Base-by-base conservation (phyloP, 805 yeast species). In the Saccharomycopsis oosterbeekiorum region DNA sequence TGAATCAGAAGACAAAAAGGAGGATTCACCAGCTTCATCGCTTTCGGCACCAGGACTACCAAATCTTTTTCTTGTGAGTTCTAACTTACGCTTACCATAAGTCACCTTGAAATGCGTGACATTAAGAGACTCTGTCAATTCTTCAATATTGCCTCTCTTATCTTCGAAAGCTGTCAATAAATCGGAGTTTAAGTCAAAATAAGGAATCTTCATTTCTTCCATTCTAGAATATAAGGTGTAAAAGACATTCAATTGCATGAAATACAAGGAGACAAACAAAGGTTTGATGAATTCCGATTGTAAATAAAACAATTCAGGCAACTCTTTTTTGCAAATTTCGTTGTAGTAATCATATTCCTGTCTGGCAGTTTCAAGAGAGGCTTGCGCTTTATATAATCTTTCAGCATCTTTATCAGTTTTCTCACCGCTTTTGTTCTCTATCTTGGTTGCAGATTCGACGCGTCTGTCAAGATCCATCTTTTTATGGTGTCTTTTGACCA, bases 191-290 rank as follows among this genome's bases (percentile, higher is more conserved):
- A 94, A 78, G 71, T 94, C 96, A 74, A 94, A 94, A 75, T 94
- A 94, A 15, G 97, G 97, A 67, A 94, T 94, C 76, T 94, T 91
- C 88, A 93, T 85, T 71, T 89, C 96, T 75, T 93, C 97, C 89
- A 93, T 89, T 68, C 88, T 83, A 70, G 81, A 86, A 77, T 89
- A 92, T 65, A 94, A 78, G 0, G 97, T 91, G 80, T 94, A 94
- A 74, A 92, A 94, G 62, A 94, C 90, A 77, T 94, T 94, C 78
- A 94, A 82, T 77, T 94, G 99, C 98, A 94, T 94, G 79, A 84
- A 94, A 76, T 94, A 94, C 74, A 94, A 86, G 60, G 96, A 86
- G 68, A 93, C 94, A 75, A 94, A 94, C 68, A 94, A 78, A 19
- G 99, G 99, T 70, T 85, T 86, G 71, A 94, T 92, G 71, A 94